Conservation (phyloP, 352 stramenopile genomes). For the Pilasporangium apinafurcum region DNA sequence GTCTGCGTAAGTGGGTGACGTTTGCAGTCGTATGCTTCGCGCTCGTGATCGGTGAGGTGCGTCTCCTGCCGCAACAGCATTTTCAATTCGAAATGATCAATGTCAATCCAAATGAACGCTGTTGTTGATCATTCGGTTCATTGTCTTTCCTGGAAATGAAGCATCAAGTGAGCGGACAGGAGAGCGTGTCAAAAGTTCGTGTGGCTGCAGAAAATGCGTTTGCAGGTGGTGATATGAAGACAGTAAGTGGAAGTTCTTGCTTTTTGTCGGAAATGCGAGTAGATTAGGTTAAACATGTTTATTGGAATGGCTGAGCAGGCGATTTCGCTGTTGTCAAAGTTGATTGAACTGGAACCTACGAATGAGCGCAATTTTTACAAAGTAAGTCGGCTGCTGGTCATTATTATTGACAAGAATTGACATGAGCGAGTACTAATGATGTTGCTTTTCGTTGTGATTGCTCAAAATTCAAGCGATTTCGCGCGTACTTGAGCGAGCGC, state of each 20-base stretch:
- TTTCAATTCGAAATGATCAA: no score
- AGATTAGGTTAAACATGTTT: no score
- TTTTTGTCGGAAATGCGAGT: no score
- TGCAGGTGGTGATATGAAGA: constrained; percentile 72
- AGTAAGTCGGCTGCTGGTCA: constrained; percentile 7
- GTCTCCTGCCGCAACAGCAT: no score
- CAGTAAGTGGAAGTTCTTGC: constrained; percentile 14
- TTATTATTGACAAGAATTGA: no score
- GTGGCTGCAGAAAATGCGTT: constrained; percentile 78
- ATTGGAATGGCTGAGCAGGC: constrained; percentile 18
- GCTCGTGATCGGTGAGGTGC: no score
- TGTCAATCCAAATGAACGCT: neutral
- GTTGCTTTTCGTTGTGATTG: neutral
- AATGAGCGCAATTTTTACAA: constrained; percentile 87
- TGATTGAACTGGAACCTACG: constrained; percentile 69
- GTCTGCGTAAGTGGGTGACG: neutral
- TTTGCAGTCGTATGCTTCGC: neutral
- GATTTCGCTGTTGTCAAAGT: constrained; percentile 70
- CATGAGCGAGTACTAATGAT: neutral
- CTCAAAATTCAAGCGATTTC: constrained; percentile 28
- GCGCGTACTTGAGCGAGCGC: constrained; percentile 72
- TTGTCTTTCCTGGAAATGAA: neutral
- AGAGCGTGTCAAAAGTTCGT: constrained; percentile 50
- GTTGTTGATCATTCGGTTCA: neutral
- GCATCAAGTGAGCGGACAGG: constrained; percentile 17